phyloP scores from a whole-genome alignment of 2,329 filamentous ascomycete genomes.

The Paramyrothecium sp. region DNA sequence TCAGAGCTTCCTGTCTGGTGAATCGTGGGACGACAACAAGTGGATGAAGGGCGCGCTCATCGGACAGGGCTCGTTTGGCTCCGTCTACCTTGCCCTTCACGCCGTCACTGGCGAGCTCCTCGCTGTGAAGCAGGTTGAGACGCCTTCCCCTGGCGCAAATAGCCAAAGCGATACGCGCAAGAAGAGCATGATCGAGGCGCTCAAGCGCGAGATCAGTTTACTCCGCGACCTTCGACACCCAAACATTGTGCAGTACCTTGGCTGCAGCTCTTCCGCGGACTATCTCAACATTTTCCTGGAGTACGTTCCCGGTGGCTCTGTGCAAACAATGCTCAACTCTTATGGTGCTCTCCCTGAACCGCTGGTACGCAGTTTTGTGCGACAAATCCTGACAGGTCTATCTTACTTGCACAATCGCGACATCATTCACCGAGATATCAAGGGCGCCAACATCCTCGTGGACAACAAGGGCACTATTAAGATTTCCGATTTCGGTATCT shows the following conservation, averaged over 20 bases:
- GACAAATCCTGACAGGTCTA: conserved; percentile 89
- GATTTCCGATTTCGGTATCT: conserved; percentile 98
- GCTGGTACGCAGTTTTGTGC: conserved; percentile 92
- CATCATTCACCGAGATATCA: conserved; percentile 98
- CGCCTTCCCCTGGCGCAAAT: conserved; percentile 74
- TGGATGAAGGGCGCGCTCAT: conserved; percentile 99
- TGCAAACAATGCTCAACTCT: conserved; percentile 97
- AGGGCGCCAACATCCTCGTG: conserved; percentile 96
- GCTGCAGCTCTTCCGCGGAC: conserved; percentile 86
- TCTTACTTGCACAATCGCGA: conserved; percentile 92
- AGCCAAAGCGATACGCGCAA: conserved; percentile 86
- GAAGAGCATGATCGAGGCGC: conserved; percentile 95
- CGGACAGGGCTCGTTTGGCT: conserved; percentile 94
- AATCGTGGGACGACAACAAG: conserved; percentile 95
- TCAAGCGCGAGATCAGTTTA: conserved; percentile 94
- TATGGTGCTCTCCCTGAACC: conserved; percentile 94
- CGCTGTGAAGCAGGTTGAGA: conserved; percentile 96
- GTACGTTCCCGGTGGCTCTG: conserved; percentile 95
- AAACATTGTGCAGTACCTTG: conserved; percentile 98
- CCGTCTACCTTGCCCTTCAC: conserved; percentile 91
- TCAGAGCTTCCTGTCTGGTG: conserved; percentile 83
- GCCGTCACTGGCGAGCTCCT: conserved; percentile 96
- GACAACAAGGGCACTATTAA: conserved; percentile 99
- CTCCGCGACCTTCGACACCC: conserved; percentile 91
- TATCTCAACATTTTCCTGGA: conserved; percentile 99